Conservation (phyloP, 768 basidiomycete species). For the Lentinula raphanica region DNA sequence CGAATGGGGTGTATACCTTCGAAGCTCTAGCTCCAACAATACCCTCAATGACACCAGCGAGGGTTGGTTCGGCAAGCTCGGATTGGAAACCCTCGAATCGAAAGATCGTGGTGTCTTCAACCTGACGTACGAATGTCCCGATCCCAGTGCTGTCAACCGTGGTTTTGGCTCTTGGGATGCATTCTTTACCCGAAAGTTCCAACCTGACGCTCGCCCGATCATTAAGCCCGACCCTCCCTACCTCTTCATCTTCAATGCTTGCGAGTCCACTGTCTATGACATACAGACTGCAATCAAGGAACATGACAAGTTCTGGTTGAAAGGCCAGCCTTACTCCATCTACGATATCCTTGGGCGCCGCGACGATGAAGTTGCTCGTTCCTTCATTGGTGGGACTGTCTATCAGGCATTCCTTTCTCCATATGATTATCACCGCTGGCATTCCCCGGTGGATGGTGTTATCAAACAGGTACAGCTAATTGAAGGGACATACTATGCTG, state of each 20-base stretch:
- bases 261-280: conserved; percentile 39
- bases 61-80: conserved; percentile 2
- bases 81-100: conserved; percentile 2
- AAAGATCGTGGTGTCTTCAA: conserved; percentile 15
- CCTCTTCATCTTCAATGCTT: conserved; percentile 33
- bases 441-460: conserved; percentile 36
- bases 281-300: conserved; percentile 27
- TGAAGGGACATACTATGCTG: conserved; percentile 41
- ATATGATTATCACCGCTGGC: conserved; percentile 48
- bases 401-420: conserved; percentile 45
- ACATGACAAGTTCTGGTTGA: conserved; percentile 43
- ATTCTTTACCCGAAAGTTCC: conserved; percentile 38
- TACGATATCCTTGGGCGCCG: conserved; percentile 33
- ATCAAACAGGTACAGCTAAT: conserved; percentile 27
- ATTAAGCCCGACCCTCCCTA: conserved; percentile 10
- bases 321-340: conserved; percentile 45
- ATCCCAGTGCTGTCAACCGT: conserved; percentile 26
- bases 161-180: conserved; percentile 38
- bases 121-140: conserved; percentile 4
- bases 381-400: conserved; percentile 37
- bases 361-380: conserved; percentile 25
- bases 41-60: neutral
- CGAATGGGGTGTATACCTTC: conserved; percentile 1
- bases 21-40: neutral
- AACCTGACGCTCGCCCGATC: conserved; percentile 31